Percentiles rank a stretch among this genome's conserved stretches.
phyloP scores from a whole-genome alignment of 2,329 filamentous ascomycete genomes.

The Purpureocillium takamizusanense region DNA sequence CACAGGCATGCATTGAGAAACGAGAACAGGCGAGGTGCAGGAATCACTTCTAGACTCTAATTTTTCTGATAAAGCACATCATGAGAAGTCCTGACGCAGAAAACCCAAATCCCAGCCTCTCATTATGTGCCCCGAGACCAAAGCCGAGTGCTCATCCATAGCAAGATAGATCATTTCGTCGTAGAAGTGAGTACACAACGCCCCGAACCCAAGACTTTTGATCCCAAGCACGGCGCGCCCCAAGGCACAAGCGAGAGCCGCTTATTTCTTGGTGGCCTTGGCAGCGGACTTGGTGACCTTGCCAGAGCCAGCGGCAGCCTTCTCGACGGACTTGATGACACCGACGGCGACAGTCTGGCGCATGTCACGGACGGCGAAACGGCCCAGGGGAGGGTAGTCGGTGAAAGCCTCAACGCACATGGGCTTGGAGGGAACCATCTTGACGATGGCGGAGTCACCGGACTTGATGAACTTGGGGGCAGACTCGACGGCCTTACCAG shows the following conservation, averaged over 20 bases:
- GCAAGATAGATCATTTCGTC: conserved; percentile 34
- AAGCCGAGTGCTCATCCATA: conserved; percentile 34
- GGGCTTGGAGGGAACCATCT: conserved; percentile 99
- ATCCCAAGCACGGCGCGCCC: conserved; percentile 14
- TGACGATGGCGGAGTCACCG: conserved; percentile 99
- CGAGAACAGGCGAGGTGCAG: conserved; percentile 8
- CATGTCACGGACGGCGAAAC: conserved; percentile 99
- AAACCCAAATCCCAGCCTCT: conserved; percentile 30
- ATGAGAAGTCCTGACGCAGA: conserved; percentile 30
- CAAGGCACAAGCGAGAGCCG: conserved; percentile 13
- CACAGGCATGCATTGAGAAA: background rate
- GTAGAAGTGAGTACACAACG: conserved; percentile 32
- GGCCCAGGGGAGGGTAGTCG: conserved; percentile 97
- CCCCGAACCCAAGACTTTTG: conserved; percentile 13
- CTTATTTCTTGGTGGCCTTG: conserved; percentile 70
- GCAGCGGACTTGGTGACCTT: conserved; percentile 67
- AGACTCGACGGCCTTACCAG: conserved; percentile 91
- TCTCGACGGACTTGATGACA: conserved; percentile 85
- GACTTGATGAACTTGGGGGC: conserved; percentile 99
- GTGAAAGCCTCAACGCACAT: conserved; percentile 99
- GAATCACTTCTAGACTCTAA: conserved; percentile 39
- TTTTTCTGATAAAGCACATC: conserved; percentile 36
- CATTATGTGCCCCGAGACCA: conserved; percentile 32
- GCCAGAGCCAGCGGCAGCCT: conserved; percentile 44
- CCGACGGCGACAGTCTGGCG: conserved; percentile 81